phyloP scores from a whole-genome alignment of 306 rosid species.

The apple (Malus domestica) region ASM211411v1 NC_041793.1:27146001-27146500 shows the following conservation, averaged over 20 bases:
- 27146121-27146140: constrained; percentile 86
- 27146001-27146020: constrained; percentile 71
- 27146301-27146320: constrained; percentile 2
- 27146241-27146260: background rate
- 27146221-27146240: background rate
- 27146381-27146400: background rate
- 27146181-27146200: constrained; percentile 1
- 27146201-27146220: background rate
- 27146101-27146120: constrained; percentile 68
- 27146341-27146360: background rate
- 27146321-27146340: background rate
- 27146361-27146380: background rate
- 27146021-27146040: constrained; percentile 86
- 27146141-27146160: background rate
- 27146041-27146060: constrained; percentile 88
- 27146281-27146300: background rate
- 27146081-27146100: constrained; percentile 74
- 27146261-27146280: background rate
- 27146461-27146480: constrained; percentile 91
- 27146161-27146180: background rate
- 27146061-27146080: constrained; percentile 89
- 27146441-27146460: constrained; percentile 91
- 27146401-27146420: background rate
- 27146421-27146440: constrained; percentile 87
- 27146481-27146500: constrained; percentile 74